phyloP scores from a whole-genome alignment of 352 stramenopile genomes.

The Nannochloropsis limnetica region DNA sequence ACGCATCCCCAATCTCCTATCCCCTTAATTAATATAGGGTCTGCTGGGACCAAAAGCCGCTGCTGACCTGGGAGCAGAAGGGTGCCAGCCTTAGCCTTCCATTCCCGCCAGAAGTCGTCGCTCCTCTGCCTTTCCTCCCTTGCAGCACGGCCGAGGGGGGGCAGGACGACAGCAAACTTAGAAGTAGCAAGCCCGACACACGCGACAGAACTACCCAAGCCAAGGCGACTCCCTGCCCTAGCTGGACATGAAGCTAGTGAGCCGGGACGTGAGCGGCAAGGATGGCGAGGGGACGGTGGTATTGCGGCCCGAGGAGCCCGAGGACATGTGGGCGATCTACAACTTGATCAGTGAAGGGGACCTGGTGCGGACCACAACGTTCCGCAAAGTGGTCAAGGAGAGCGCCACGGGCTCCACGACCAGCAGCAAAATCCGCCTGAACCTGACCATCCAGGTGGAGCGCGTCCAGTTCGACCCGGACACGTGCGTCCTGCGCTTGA shows the following conservation, averaged over 20 bases:
- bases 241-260: slow-evolving; percentile 73
- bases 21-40: too few species aligned
- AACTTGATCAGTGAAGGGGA: slow-evolving; percentile 89
- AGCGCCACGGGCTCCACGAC: slow-evolving; percentile 83
- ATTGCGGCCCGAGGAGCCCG: slow-evolving; percentile 81
- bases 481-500: slow-evolving; percentile 80
- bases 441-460: slow-evolving; percentile 86
- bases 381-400: slow-evolving; percentile 93
- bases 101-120: too few species aligned
- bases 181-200: background rate
- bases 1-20: too few species aligned
- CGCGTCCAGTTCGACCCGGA: slow-evolving; percentile 91
- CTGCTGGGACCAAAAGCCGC: too few species aligned
- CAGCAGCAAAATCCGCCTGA: slow-evolving; percentile 84
- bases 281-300: slow-evolving; percentile 79
- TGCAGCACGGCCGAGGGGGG: too few species aligned
- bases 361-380: slow-evolving; percentile 85
- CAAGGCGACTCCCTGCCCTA: background rate
- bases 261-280: slow-evolving; percentile 83
- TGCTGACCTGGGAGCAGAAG: too few species aligned
- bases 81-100: too few species aligned
- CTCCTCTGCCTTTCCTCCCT: too few species aligned
- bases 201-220: background rate
- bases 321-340: slow-evolving; percentile 98
- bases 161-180: background rate